Percentiles rank a stretch among this genome's conserved stretches.
Conservation (phyloP, 345 rosid species). For the Acer negundo region DNA sequence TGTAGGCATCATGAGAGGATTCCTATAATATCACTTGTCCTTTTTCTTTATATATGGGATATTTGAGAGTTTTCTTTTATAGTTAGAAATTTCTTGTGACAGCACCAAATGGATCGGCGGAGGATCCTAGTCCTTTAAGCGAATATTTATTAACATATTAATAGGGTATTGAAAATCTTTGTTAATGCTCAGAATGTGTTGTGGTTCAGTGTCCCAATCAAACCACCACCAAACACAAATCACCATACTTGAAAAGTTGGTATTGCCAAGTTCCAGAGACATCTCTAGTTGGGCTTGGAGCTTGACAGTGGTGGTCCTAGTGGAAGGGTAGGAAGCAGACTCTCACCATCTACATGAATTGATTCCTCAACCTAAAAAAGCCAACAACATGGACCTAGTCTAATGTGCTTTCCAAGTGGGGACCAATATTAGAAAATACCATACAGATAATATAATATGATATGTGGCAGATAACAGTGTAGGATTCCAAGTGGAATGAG, state of each 20-base stretch:
- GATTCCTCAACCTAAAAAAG: neutral
- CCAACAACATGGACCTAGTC: conserved; percentile 16
- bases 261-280: neutral
- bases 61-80: no score
- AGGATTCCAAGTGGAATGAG: neutral
- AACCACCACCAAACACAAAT: conserved; percentile 5
- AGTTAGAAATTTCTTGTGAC: no score
- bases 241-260: neutral
- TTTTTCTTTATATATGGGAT: no score
- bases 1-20: no score
- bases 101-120: no score
- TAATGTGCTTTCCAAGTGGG: conserved; percentile 10
- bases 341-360: neutral
- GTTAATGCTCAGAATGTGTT: neutral
- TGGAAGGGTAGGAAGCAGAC: neutral
- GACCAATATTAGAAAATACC: neutral
- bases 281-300: neutral
- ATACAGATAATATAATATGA: neutral
- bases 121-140: no score
- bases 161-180: neutral
- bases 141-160: neutral
- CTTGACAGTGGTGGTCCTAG: conserved; percentile 19
- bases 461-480: neutral
- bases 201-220: neutral
- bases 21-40: neutral